Percentiles rank a stretch among this genome's conserved stretches.
Evolutionary conservation across 148 eudicot genomes (phyloP).

Genomic region (Amaranthus hypochondriacus): DNA sequence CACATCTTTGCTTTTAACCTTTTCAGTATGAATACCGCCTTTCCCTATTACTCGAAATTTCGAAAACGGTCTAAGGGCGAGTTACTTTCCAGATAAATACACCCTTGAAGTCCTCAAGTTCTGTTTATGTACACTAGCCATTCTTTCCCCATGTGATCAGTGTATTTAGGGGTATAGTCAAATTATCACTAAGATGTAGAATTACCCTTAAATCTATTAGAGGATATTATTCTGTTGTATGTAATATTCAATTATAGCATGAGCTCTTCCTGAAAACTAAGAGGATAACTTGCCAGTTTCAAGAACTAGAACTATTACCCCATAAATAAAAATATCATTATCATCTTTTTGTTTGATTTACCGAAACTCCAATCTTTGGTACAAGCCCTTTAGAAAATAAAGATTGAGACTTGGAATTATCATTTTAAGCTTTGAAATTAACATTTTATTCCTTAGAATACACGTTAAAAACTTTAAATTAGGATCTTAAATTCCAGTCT

Average conservation of each 20-base stretch:
- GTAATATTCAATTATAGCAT: conserved; percentile 7
- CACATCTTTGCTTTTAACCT: conserved; percentile 3
- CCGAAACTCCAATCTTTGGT: too few species aligned
- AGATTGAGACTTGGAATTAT: too few species aligned
- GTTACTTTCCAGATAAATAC: conserved; percentile 1
- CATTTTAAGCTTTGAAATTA: too few species aligned
- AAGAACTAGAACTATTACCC: neutral
- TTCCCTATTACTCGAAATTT: conserved; percentile 1
- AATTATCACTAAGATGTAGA: conserved; percentile 15
- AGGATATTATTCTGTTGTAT: conserved; percentile 10
- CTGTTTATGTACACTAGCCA: conserved; percentile 22
- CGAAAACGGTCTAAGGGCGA: neutral
- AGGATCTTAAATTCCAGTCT: too few species aligned
- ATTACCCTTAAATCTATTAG: conserved; percentile 3
- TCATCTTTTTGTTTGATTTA: neutral
- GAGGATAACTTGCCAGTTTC: neutral
- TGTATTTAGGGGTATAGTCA: conserved; percentile 18
- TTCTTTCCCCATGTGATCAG: conserved; percentile 16
- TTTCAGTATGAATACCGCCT: neutral
- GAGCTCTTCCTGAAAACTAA: neutral
- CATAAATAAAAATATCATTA: neutral
- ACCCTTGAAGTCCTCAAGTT: neutral
- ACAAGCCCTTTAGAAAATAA: too few species aligned
- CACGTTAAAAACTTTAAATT: too few species aligned
- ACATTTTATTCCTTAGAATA: too few species aligned